Evolutionary conservation across 2,329 filamentous ascomycete genomes (phyloP).

Genomic region (Pseudogymnoascus sp.): DNA sequence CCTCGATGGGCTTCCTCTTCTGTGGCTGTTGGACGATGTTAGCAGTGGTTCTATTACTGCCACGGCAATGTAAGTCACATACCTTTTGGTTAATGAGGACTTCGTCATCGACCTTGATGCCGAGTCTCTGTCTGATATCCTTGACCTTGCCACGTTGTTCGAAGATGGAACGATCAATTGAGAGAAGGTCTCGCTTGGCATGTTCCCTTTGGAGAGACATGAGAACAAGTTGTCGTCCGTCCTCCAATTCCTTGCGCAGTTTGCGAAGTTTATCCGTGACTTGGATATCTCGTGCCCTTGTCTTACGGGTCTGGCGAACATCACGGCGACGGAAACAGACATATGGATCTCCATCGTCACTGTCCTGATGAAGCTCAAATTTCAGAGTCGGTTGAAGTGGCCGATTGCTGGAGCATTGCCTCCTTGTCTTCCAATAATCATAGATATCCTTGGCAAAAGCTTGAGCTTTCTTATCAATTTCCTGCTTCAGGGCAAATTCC

Average conservation of each 20-base stretch:
- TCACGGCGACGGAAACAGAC: constrained; percentile 96
- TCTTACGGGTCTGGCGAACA: constrained; percentile 89
- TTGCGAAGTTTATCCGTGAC: constrained; percentile 91
- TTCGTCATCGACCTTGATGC: constrained; percentile 88
- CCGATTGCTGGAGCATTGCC: constrained; percentile 58
- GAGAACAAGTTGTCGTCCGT: constrained; percentile 71
- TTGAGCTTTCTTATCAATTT: constrained; percentile 39
- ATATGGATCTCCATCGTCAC: constrained; percentile 92
- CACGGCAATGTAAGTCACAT: constrained; percentile 31
- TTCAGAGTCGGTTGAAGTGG: constrained; percentile 73
- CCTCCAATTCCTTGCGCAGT: constrained; percentile 81
- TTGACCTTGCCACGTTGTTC: constrained; percentile 75
- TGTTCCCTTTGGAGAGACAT: constrained; percentile 73
- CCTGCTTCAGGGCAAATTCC: constrained; percentile 54
- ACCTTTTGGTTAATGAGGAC: constrained; percentile 93
- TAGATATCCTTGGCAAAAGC: constrained; percentile 69
- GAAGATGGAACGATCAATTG: constrained; percentile 69
- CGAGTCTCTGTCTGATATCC: constrained; percentile 77
- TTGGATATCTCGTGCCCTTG: constrained; percentile 84
- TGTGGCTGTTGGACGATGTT: constrained; percentile 43
- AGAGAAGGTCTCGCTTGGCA: constrained; percentile 67
- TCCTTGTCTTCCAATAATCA: constrained; percentile 75
- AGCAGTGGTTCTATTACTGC: constrained; percentile 27
- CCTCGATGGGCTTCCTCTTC: constrained; percentile 59
- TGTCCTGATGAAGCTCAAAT: constrained; percentile 89